These are phyloP conservation scores for Pezicula carpinea DNA, from an alignment of 2,329 filamentous ascomycete genomes.

Conservation along the genomic window DNA sequence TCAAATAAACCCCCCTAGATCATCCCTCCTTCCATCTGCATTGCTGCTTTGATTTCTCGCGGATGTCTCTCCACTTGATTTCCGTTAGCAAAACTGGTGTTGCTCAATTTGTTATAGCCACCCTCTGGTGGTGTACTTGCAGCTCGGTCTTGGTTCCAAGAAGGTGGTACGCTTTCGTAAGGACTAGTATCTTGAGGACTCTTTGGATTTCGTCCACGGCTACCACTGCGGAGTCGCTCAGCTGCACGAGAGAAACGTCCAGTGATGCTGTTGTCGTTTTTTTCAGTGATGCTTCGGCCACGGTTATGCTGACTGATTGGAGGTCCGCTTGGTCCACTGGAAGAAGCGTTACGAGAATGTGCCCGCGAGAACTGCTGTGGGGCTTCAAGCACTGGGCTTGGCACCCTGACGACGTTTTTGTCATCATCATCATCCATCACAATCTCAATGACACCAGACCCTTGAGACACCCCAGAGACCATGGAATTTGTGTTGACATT, in stretches of 20 bases:
- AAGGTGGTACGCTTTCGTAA: constrained; percentile 26
- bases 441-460: constrained; percentile 58
- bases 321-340: constrained; percentile 26
- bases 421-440: constrained; percentile 58
- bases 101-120: neutral
- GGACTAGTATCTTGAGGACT: constrained; percentile 24
- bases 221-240: constrained; percentile 56
- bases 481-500: constrained; percentile 27
- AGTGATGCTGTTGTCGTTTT: constrained; percentile 45
- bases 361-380: neutral
- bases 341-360: constrained; percentile 14
- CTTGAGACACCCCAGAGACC: constrained; percentile 36
- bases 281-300: constrained; percentile 44
- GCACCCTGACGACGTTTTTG: constrained; percentile 11
- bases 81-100: neutral
- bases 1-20: constrained; percentile 15
- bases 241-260: constrained; percentile 53
- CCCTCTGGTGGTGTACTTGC: constrained; percentile 6
- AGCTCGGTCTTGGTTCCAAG: constrained; percentile 14
- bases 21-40: constrained; percentile 29
- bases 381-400: constrained; percentile 1
- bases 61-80: constrained; percentile 25
- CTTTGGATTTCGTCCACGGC: constrained; percentile 44
- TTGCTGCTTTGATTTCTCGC: constrained; percentile 25
- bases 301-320: constrained; percentile 42